These are phyloP conservation scores for Chaetothyriales sp. DNA, from an alignment of 2,329 filamentous ascomycete species.

Conservation along the genomic window DNA sequence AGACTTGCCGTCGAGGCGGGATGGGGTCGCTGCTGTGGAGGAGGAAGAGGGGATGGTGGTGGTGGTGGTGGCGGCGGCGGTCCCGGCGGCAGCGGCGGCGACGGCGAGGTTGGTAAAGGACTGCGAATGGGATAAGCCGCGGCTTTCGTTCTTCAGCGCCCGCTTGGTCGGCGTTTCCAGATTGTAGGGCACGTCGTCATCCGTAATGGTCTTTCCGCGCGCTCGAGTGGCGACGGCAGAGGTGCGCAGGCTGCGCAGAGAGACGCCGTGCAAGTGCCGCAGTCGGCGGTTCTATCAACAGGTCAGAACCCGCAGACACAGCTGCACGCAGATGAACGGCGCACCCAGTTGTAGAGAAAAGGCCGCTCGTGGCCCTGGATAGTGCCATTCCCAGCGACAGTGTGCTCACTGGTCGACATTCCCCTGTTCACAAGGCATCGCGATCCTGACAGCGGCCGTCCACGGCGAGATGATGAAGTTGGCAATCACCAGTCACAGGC, in stretches of 20 bases:
- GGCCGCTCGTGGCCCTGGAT: slow-evolving; percentile 24
- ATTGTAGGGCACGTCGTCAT: slow-evolving; percentile 55
- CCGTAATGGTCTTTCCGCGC: slow-evolving; percentile 56
- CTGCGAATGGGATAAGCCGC: slow-evolving; percentile 41
- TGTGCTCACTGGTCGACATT: slow-evolving; percentile 1
- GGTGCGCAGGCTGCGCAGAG: slow-evolving; percentile 71
- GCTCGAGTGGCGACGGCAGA: slow-evolving; percentile 37
- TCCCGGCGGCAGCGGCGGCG: background rate
- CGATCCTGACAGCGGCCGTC: background rate
- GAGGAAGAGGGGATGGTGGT: background rate
- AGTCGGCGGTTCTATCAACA: slow-evolving; percentile 62
- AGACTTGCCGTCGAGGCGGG: background rate
- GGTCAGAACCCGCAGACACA: background rate
- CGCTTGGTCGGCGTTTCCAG: slow-evolving; percentile 56
- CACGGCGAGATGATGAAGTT: background rate
- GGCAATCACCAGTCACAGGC: background rate
- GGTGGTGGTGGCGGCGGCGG: no score
- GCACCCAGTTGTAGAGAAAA: slow-evolving; percentile 40
- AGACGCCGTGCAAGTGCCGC: slow-evolving; percentile 75
- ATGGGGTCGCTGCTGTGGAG: background rate
- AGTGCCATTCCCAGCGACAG: slow-evolving; percentile 4
- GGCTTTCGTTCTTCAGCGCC: slow-evolving; percentile 37
- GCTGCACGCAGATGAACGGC: slow-evolving; percentile 3
- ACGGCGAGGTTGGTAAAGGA: slow-evolving; percentile 32
- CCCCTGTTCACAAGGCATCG: background rate